These are phyloP conservation scores for Favolaschia claudopus DNA, from an alignment of 768 basidiomycete species.

Conservation along the genomic window DNA sequence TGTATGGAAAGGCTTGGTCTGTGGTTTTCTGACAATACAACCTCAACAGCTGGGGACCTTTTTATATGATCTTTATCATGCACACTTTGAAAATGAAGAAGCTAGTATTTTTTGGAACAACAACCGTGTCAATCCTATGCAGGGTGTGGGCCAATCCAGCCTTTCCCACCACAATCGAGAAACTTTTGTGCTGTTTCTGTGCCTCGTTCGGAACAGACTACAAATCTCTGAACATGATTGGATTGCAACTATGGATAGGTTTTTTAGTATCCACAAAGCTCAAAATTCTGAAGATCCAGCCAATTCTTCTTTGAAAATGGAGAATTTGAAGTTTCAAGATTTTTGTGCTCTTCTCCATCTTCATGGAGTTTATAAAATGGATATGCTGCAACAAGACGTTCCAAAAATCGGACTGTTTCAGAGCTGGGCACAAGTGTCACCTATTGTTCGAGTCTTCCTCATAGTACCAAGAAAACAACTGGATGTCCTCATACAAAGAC, in stretches of 20 bases:
- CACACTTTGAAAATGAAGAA: slow-evolving; percentile 47
- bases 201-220: slow-evolving; percentile 35
- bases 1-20: slow-evolving; percentile 17
- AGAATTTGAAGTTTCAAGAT: slow-evolving; percentile 47
- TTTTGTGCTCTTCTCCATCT: slow-evolving; percentile 45
- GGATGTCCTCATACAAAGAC: neutral
- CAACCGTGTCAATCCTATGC: slow-evolving; percentile 8
- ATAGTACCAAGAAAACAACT: slow-evolving; percentile 26
- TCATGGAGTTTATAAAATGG: slow-evolving; percentile 39
- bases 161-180: slow-evolving; percentile 46
- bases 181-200: slow-evolving; percentile 46
- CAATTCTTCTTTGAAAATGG: slow-evolving; percentile 35
- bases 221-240: slow-evolving; percentile 36
- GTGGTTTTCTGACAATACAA: slow-evolving; percentile 25
- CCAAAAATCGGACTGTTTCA: slow-evolving; percentile 18
- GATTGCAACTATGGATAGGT: slow-evolving; percentile 41
- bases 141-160: slow-evolving; percentile 19
- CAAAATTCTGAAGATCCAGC: too few relatives aligned
- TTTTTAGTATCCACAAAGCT: slow-evolving; percentile 27
- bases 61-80: slow-evolving; percentile 47
- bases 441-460: slow-evolving; percentile 23
- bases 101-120: slow-evolving; percentile 26
- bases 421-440: slow-evolving; percentile 18
- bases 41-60: slow-evolving; percentile 41
- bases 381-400: slow-evolving; percentile 14